A percentile compares a stretch with the other conserved stretches of the same genome.
phyloP scores from a whole-genome alignment of 768 basidiomycete species.

The Macrolepiota albuminosa region DNA sequence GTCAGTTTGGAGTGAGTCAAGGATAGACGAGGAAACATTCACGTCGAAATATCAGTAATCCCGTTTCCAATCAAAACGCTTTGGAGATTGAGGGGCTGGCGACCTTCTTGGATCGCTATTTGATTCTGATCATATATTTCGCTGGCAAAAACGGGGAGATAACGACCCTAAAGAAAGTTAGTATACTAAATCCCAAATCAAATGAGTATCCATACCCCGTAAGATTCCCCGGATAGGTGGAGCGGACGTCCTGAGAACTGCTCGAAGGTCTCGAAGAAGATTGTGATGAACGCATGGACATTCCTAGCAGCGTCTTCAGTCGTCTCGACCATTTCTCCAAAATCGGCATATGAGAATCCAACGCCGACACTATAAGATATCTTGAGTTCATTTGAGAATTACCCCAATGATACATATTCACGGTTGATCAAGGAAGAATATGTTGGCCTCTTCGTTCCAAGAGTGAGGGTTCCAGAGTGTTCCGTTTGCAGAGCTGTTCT shows the following conservation, averaged over 20 bases:
- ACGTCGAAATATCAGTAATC: conserved; percentile 45
- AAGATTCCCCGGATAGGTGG: conserved; percentile 77
- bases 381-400: background rate
- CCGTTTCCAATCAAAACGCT: conserved; percentile 69
- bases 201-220: conserved; percentile 46
- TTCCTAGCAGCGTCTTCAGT: conserved; percentile 81
- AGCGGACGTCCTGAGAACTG: conserved; percentile 65
- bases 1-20: background rate
- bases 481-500: conserved; percentile 48
- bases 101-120: conserved; percentile 43
- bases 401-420: conserved; percentile 6
- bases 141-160: conserved; percentile 69
- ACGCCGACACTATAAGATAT: conserved; percentile 49
- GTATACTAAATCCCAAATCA: background rate
- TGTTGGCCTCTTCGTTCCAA: conserved; percentile 64
- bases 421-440: conserved; percentile 73
- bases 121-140: conserved; percentile 73
- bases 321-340: conserved; percentile 62
- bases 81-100: conserved; percentile 58
- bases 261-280: conserved; percentile 77
- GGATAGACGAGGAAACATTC: background rate
- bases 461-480: conserved; percentile 60
- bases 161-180: conserved; percentile 47
- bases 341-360: conserved; percentile 69
- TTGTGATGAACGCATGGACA: conserved; percentile 66